phyloP scores from a whole-genome alignment of 768 basidiomycete genomes.

The Lepiota brunneoincarnata region DNA sequence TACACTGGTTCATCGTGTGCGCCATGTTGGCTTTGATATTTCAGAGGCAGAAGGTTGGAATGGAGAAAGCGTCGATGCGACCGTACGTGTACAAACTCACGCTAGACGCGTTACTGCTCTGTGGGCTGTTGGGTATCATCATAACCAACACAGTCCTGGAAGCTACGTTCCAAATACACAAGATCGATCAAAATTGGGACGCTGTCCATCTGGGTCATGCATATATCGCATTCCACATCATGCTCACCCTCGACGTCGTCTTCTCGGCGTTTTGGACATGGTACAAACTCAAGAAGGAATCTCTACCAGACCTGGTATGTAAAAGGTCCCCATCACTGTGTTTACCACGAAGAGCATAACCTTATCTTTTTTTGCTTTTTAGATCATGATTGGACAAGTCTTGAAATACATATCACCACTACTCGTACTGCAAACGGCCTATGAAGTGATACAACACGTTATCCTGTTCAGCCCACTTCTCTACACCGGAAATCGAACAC shows the following conservation, averaged over 20 bases:
- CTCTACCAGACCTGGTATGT: neutral
- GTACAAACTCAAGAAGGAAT: neutral
- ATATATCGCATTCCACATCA: neutral
- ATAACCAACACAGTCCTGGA: neutral
- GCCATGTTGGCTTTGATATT: neutral
- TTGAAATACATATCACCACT: neutral
- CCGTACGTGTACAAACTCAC: neutral
- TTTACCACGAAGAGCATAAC: no score
- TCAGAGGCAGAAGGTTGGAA: neutral
- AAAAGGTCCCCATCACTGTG: no score
- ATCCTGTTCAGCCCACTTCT: neutral
- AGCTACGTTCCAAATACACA: neutral
- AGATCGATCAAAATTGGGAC: neutral
- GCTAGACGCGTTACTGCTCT: neutral
- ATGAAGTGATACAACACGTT: neutral
- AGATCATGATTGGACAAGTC: slow-evolving; percentile 4
- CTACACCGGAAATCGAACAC: no score
- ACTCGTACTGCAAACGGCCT: neutral
- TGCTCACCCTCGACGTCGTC: neutral
- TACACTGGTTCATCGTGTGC: neutral
- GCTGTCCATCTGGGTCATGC: neutral
- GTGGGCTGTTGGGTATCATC: neutral
- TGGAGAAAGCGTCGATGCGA: neutral
- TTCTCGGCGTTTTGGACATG: neutral
- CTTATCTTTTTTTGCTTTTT: neutral